A percentile compares a stretch with the other conserved stretches of the same genome.
These are phyloP conservation scores for Dillenia turbinata DNA, from an alignment of 164 flowering plant genomes.

Conservation along the genomic window DNA sequence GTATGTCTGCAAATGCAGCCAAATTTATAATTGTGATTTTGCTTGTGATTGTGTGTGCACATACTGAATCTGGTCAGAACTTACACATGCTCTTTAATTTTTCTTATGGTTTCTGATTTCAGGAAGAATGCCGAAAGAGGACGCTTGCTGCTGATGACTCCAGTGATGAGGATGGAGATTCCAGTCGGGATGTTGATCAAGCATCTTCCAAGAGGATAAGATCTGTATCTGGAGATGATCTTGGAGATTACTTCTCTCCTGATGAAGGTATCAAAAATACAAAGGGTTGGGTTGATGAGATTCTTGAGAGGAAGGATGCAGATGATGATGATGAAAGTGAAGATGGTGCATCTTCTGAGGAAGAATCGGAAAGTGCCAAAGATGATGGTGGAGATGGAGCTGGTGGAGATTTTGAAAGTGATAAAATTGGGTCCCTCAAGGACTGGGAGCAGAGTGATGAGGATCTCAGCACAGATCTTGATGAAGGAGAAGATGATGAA, in stretches of 20 bases:
- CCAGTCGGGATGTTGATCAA: slow-evolving; percentile 30
- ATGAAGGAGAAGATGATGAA: slow-evolving; percentile 36
- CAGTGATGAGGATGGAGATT: slow-evolving; percentile 58
- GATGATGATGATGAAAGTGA: slow-evolving; percentile 32
- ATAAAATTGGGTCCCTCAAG: slow-evolving; percentile 34
- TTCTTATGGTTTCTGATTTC: slow-evolving; percentile 11
- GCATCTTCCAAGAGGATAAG: slow-evolving; percentile 25
- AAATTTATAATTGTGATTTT: background rate
- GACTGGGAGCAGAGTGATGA: slow-evolving; percentile 99
- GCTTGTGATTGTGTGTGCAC: background rate
- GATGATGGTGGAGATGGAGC: slow-evolving; percentile 30
- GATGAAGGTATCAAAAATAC: slow-evolving; percentile 37
- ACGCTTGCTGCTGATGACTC: slow-evolving; percentile 69
- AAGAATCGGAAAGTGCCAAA: slow-evolving; percentile 42
- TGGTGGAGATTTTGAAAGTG: slow-evolving; percentile 22
- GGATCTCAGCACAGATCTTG: slow-evolving; percentile 40
- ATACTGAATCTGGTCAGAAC: no score
- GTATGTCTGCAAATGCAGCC: slow-evolving; percentile 27
- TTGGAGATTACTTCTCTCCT: slow-evolving; percentile 75
- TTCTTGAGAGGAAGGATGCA: slow-evolving; percentile 45
- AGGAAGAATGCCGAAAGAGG: slow-evolving; percentile 89
- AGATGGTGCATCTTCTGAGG: slow-evolving; percentile 41
- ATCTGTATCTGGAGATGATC: slow-evolving; percentile 88
- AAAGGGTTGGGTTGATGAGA: slow-evolving; percentile 76
- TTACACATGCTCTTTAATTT: background rate